Conservation (phyloP, 352 stramenopile species). For the Globisporangium carolinianum region DNA sequence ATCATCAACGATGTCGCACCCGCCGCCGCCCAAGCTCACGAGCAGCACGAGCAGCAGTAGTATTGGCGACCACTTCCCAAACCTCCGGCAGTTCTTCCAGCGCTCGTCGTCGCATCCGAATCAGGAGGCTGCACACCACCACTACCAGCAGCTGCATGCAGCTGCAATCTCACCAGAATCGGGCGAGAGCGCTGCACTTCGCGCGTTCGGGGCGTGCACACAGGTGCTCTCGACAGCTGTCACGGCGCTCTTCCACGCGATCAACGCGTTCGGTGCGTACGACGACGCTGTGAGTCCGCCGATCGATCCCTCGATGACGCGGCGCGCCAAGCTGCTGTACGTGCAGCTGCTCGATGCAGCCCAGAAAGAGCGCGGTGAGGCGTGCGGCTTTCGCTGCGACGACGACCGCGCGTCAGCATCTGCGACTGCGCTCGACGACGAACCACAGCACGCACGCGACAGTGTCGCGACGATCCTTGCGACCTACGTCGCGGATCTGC, state of each 20-base stretch:
- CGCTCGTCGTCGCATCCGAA: slow-evolving; percentile 18
- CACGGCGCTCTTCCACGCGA: slow-evolving; percentile 35
- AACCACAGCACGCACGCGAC: slow-evolving; percentile 11
- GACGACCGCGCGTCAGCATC: background rate
- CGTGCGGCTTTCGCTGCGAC: slow-evolving; percentile 39
- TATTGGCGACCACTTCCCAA: slow-evolving; percentile 10
- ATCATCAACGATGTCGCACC: no score
- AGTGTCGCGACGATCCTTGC: slow-evolving; percentile 15
- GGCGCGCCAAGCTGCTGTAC: slow-evolving; percentile 59
- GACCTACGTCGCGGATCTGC: slow-evolving; percentile 6
- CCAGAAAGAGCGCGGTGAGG: slow-evolving; percentile 62
- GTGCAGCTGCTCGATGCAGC: slow-evolving; percentile 55
- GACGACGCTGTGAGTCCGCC: slow-evolving; percentile 11
- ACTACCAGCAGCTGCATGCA: slow-evolving; percentile 2
- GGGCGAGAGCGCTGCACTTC: background rate
- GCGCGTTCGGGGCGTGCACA: slow-evolving; percentile 48
- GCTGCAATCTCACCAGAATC: slow-evolving; percentile 1
- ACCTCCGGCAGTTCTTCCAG: slow-evolving; percentile 26
- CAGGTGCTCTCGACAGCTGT: slow-evolving; percentile 44
- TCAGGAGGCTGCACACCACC: background rate
- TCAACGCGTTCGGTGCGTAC: slow-evolving; percentile 33
- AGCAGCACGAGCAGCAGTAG: slow-evolving; percentile 12
- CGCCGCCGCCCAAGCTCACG: slow-evolving; percentile 9
- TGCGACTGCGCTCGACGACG: background rate
- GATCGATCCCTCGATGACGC: slow-evolving; percentile 27